A percentile compares a stretch with the other conserved stretches of the same genome.
Evolutionary conservation across 2,329 filamentous ascomycete species (phyloP).

Genomic region (Penicillium sp.): DNA sequence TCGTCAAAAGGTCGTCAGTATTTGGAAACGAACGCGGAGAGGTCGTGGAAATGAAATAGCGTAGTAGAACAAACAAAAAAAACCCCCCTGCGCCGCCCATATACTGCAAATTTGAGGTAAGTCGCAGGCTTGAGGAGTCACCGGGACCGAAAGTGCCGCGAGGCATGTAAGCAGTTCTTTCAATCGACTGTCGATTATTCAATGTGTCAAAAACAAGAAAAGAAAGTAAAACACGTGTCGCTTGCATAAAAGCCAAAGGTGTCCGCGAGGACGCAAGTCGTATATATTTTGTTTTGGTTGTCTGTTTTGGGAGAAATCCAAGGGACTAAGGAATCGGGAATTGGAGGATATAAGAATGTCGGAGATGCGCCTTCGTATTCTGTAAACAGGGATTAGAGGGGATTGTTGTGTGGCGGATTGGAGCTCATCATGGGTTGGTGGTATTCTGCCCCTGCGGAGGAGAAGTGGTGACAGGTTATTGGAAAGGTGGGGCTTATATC

Average conservation of each 20-base stretch:
- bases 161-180: constrained; percentile 29
- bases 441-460: neutral
- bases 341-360: neutral
- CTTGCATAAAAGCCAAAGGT: constrained; percentile 1
- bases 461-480: constrained; percentile 1
- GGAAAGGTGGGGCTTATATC: neutral
- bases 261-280: constrained; percentile 37
- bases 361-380: neutral
- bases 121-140: neutral
- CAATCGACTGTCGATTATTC: constrained; percentile 17
- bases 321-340: neutral
- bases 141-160: constrained; percentile 18
- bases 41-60: constrained; percentile 7
- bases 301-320: neutral
- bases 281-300: constrained; percentile 27
- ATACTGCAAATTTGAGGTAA: constrained; percentile 22
- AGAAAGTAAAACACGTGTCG: constrained; percentile 11
- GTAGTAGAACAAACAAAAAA: neutral
- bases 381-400: neutral
- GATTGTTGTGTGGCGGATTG: neutral
- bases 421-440: neutral
- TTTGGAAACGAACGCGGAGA: constrained; percentile 8
- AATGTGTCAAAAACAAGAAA: constrained; percentile 11
- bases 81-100: constrained; percentile 25
- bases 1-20: constrained; percentile 19